Conservation (phyloP, 140 eudicot species). For the Bidens hawaiensis region DNA sequence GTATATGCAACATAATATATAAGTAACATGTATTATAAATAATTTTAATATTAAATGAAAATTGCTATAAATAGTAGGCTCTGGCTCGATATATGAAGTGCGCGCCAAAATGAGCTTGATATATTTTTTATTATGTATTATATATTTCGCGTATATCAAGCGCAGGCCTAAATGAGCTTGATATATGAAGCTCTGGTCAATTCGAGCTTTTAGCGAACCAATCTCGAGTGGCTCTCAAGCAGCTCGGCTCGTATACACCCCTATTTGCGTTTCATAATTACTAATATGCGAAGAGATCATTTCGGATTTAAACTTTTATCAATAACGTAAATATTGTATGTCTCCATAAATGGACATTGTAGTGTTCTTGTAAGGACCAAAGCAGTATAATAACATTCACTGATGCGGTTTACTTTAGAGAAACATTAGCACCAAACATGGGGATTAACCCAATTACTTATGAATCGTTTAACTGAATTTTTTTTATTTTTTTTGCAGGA, state of each 20-base stretch:
- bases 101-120: too few relatives aligned
- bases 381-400: too few relatives aligned
- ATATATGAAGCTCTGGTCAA: background rate
- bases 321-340: background rate
- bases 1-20: too few relatives aligned
- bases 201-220: background rate
- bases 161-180: background rate
- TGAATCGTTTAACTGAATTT: too few relatives aligned
- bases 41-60: too few relatives aligned
- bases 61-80: background rate
- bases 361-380: too few relatives aligned
- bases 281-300: background rate
- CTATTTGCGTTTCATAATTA: background rate
- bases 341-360: background rate
- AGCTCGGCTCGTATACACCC: background rate
- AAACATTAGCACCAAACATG: too few relatives aligned
- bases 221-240: background rate
- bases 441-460: too few relatives aligned
- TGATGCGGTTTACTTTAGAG: too few relatives aligned
- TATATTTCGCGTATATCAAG: background rate
- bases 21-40: too few relatives aligned
- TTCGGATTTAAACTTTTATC: background rate
- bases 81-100: too few relatives aligned
- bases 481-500: slow-evolving; percentile 35
- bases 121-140: too few relatives aligned